These are phyloP conservation scores for Vitis riparia DNA, from an alignment of 164 flowering plant species.

Conservation along the genomic window DNA sequence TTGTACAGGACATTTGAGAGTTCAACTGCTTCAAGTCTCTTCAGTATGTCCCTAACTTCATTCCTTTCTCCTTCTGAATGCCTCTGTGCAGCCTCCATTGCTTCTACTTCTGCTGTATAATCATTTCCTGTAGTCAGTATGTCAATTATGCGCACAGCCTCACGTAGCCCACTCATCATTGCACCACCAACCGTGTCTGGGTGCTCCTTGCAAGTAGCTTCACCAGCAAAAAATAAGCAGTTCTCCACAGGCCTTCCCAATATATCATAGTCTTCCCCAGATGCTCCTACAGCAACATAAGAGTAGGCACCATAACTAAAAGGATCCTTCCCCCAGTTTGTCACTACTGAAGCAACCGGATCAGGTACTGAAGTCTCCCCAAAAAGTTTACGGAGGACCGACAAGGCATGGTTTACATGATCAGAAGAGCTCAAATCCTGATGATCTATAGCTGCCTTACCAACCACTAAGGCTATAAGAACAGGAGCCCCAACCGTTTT, in stretches of 20 bases:
- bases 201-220: slow-evolving; percentile 99
- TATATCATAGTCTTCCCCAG: slow-evolving; percentile 98
- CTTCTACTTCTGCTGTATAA: slow-evolving; percentile 84
- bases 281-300: slow-evolving; percentile 96
- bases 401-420: slow-evolving; percentile 81
- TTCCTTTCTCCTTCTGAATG: slow-evolving; percentile 71
- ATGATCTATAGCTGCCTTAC: slow-evolving; percentile 89
- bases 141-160: slow-evolving; percentile 93
- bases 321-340: slow-evolving; percentile 99
- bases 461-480: slow-evolving; percentile 93
- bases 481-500: slow-evolving; percentile 98
- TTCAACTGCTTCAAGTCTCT: slow-evolving; percentile 82
- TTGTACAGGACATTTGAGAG: slow-evolving; percentile 62
- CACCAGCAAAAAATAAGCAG: slow-evolving; percentile 98
- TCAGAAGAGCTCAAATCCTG: slow-evolving; percentile 61
- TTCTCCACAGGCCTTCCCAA: slow-evolving; percentile 88
- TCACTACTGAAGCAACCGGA: slow-evolving; percentile 94
- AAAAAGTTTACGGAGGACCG: slow-evolving; percentile 86
- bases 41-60: slow-evolving; percentile 82
- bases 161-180: slow-evolving; percentile 98
- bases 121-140: slow-evolving; percentile 76
- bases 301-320: slow-evolving; percentile 95
- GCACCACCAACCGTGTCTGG: slow-evolving; percentile 99
- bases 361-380: slow-evolving; percentile 80
- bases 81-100: slow-evolving; percentile 77